Base-by-base conservation (phyloP, 805 yeast genomes). In the Hanseniaspora hatyaiensis region DNA sequence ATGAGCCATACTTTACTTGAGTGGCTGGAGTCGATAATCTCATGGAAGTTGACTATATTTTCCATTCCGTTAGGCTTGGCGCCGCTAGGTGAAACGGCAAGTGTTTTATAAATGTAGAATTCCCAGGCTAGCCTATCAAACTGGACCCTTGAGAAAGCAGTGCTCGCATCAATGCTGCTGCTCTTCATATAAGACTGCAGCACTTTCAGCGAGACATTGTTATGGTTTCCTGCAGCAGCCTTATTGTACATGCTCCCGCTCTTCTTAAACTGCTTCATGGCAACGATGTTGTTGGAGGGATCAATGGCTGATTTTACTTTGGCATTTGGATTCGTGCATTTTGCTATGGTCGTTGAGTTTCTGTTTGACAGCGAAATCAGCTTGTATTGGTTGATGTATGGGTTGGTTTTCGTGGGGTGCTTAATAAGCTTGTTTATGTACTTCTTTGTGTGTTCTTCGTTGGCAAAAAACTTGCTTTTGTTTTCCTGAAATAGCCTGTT, bases 41-140 rank as follows among this genome's bases (percentile, higher is more conserved):
- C 54, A 9, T 55, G 36, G 13, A 62, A 40, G 12, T 47, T 50
- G 1, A 59, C 53, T 18, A 61, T 53, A 44, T 59, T 50, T 22
- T 20, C 12, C 1, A 12, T 11, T 28, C 37, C 30, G n/a, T 4
- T 19, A 20, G 22, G 22, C 2, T 22, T 30, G 8, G 12, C 8
- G 4, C 18, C 18, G 6, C 12, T 29, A 6, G 18, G 31, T 12
- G 18, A 26, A 9, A n/a, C 15, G 8, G 31, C 12, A 6, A 22
- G n/a, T 19, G 30, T 23, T 24, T 39, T 47, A n/a, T 54, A 44
- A 3, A 61, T 51, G 31, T 56, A 58, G 12, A 60, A 50, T 50
- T 63, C 67, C 64, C 65, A 61, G 28, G 60, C 53, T 36, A 62
- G 54, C 41, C 57, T 60, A 31, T 57, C 55, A 18, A 62, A 52